phyloP scores from a whole-genome alignment of 2,329 filamentous ascomycete species.

The Fusarium devonianum region DNA sequence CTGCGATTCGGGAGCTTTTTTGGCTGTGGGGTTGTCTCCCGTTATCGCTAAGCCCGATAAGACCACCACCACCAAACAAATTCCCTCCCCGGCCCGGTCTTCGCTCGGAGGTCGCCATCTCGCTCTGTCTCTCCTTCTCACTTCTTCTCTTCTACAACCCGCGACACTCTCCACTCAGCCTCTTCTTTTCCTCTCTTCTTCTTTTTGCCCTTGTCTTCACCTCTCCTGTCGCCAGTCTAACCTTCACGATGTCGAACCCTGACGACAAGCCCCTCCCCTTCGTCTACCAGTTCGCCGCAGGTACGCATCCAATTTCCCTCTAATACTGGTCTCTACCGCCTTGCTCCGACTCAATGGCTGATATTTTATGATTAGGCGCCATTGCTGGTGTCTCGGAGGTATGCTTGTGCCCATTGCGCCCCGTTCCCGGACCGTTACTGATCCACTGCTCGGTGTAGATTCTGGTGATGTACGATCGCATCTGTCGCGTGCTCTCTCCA shows the following conservation, averaged over 20 bases:
- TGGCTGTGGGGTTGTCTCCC: constrained; percentile 28
- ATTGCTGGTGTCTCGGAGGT: constrained; percentile 98
- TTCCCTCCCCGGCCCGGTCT: constrained; percentile 43
- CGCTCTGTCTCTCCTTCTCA: constrained; percentile 6
- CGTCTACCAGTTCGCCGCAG: constrained; percentile 93
- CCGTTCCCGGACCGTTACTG: constrained; percentile 33
- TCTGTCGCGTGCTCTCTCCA: constrained; percentile 27
- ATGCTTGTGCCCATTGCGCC: constrained; percentile 46
- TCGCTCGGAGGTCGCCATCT: constrained; percentile 39
- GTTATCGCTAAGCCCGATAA: constrained; percentile 39
- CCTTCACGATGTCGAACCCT: constrained; percentile 44
- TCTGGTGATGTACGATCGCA: constrained; percentile 75
- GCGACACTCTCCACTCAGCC: constrained; percentile 23
- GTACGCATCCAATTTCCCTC: constrained; percentile 56
- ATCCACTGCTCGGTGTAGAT: constrained; percentile 63
- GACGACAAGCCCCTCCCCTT: constrained; percentile 83
- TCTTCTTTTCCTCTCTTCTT: constrained; percentile 11
- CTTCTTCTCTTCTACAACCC: constrained; percentile 22
- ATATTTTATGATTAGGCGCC: constrained; percentile 65
- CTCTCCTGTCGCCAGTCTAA: constrained; percentile 11
- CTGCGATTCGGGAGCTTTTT: neutral
- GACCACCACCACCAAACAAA: constrained; percentile 41
- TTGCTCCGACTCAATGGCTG: constrained; percentile 29
- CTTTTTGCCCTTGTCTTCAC: constrained; percentile 5
- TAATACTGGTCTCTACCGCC: constrained; percentile 4